phyloP scores from a whole-genome alignment of 1,139 yeast species.

The Saccharomyces uvarum region DNA sequence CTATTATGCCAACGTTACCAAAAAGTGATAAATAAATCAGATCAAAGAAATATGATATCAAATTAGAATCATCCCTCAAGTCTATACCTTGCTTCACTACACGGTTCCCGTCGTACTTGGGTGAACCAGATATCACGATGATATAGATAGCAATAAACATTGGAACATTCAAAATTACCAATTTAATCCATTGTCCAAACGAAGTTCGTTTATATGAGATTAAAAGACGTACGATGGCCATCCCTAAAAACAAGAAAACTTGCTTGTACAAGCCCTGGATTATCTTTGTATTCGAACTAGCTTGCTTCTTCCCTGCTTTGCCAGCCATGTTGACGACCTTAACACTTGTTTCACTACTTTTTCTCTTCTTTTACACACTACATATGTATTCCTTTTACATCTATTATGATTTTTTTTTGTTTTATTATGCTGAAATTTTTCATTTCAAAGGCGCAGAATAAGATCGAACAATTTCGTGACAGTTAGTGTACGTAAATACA shows the following conservation, averaged over 20 bases:
- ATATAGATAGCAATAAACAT: slow-evolving; percentile 20
- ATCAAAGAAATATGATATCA: slow-evolving; percentile 29
- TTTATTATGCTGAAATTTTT: not conserved
- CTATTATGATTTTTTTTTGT: not conserved
- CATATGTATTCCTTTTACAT: not conserved
- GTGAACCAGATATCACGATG: slow-evolving; percentile 28
- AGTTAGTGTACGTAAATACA: not conserved
- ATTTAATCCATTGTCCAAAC: slow-evolving; percentile 9
- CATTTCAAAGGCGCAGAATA: not conserved
- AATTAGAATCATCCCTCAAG: slow-evolving; percentile 21
- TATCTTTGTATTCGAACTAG: slow-evolving; percentile 8
- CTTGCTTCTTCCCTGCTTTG: slow-evolving; percentile 17
- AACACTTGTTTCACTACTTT: not conserved
- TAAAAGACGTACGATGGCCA: slow-evolving; percentile 15
- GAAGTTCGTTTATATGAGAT: slow-evolving; percentile 5
- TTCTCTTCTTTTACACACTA: not conserved
- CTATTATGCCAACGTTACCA: slow-evolving; percentile 21
- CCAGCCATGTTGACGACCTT: slow-evolving; percentile 14
- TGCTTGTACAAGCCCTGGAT: slow-evolving; percentile 9
- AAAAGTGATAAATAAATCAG: slow-evolving; percentile 26
- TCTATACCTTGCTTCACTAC: slow-evolving; percentile 23
- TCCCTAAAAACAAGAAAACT: slow-evolving; percentile 11
- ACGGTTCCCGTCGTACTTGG: slow-evolving; percentile 16
- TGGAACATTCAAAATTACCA: slow-evolving; percentile 21
- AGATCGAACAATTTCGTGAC: not conserved